A percentile compares a stretch with the other conserved stretches of the same genome.
These are phyloP conservation scores for Tuber brumale DNA, from an alignment of 495 filamentous ascomycete species.

Conservation along the genomic window DNA sequence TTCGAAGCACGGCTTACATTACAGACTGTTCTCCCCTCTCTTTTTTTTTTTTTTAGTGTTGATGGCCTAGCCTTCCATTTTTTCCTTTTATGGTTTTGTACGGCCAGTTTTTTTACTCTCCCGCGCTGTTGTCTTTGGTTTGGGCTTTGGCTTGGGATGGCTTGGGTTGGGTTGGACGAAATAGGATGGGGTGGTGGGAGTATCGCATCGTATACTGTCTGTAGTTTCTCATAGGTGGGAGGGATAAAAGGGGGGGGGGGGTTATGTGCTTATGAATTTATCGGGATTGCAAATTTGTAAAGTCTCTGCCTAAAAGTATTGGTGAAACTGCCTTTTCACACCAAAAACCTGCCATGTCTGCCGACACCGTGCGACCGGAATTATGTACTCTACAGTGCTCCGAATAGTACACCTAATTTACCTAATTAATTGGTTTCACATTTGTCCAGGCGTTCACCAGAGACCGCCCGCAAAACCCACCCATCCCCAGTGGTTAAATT, in stretches of 20 bases:
- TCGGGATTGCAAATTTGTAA: background rate
- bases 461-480: too few relatives aligned
- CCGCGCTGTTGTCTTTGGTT: background rate
- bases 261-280: constrained; percentile 3
- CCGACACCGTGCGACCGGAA: background rate
- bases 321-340: background rate
- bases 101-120: background rate
- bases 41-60: background rate
- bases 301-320: background rate
- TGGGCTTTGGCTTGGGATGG: background rate
- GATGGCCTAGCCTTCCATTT: background rate
- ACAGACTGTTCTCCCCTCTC: background rate
- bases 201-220: background rate
- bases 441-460: too few relatives aligned
- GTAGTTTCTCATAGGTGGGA: background rate
- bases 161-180: background rate
- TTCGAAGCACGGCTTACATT: background rate
- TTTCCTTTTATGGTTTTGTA: background rate
- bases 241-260: background rate
- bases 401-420: too few relatives aligned
- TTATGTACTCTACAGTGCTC: too few relatives aligned
- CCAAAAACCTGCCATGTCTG: background rate
- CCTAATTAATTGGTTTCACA: too few relatives aligned
- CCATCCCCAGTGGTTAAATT: too few relatives aligned
- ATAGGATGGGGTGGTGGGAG: background rate